These are phyloP conservation scores for Trichopus zeylanicus DNA, from an alignment of 116 monocot genomes.

Conservation along the genomic window DNA sequence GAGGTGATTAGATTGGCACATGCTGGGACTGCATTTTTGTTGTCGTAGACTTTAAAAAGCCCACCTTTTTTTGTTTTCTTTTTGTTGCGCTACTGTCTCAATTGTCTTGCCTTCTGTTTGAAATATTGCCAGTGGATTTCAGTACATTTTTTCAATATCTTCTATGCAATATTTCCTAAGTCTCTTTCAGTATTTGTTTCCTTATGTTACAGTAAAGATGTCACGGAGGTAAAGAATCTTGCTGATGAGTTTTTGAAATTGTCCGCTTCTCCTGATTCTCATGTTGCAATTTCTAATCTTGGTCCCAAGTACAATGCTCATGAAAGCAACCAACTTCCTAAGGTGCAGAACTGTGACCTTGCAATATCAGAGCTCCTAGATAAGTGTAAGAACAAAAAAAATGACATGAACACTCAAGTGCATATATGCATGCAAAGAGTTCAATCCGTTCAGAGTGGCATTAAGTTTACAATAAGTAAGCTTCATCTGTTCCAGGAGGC, in stretches of 20 bases:
- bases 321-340: conserved; percentile 74
- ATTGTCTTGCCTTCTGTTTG: too few species aligned
- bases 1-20: too few species aligned
- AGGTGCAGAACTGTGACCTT: conserved; percentile 53
- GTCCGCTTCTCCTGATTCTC: conserved; percentile 65
- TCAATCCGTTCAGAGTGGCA: conserved; percentile 50
- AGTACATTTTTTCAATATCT: too few species aligned
- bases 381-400: conserved; percentile 59
- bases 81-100: background rate
- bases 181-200: background rate
- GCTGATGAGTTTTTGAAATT: conserved; percentile 74
- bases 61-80: background rate
- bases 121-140: too few species aligned
- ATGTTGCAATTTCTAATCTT: conserved; percentile 94
- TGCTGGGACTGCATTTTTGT: too few species aligned
- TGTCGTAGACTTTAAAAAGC: too few species aligned
- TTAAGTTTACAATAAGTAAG: conserved; percentile 64
- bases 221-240: conserved; percentile 81
- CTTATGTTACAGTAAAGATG: conserved; percentile 79
- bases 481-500: conserved; percentile 91
- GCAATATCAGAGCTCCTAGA: conserved; percentile 52
- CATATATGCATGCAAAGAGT: conserved; percentile 87
- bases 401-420: conserved; percentile 67
- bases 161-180: background rate
- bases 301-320: conserved; percentile 94